Conservation (phyloP, 2,329 filamentous ascomycete genomes). For the Coniella lustricola region DNA sequence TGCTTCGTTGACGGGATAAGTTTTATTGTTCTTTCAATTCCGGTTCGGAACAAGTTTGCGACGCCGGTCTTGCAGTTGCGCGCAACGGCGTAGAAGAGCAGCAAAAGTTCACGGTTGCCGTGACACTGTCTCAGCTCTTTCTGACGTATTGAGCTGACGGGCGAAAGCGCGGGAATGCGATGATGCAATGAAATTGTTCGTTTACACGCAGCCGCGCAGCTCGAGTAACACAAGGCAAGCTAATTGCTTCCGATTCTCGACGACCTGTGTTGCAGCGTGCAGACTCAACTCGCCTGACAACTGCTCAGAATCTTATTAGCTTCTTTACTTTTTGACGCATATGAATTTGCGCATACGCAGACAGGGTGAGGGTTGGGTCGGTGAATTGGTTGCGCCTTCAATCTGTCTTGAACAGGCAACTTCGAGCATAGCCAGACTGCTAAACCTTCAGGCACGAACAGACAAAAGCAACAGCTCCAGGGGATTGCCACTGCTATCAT, state of each 20-base stretch:
- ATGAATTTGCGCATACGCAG: neutral
- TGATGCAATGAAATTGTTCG: constrained; percentile 10
- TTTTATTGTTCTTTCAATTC: neutral
- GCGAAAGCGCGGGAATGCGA: neutral
- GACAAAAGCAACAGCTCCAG: too few relatives aligned
- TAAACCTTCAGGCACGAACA: too few relatives aligned
- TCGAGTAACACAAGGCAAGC: constrained; percentile 5
- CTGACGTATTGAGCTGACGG: neutral
- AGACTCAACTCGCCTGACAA: neutral
- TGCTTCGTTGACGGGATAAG: constrained; percentile 14
- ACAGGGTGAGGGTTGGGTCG: neutral
- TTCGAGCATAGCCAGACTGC: too few relatives aligned
- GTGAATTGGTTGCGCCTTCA: too few relatives aligned
- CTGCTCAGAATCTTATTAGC: neutral
- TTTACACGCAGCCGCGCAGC: constrained; percentile 4
- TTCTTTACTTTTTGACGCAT: neutral
- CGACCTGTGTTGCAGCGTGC: neutral
- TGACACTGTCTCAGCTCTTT: constrained; percentile 1
- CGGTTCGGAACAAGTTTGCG: too few relatives aligned
- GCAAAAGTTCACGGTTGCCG: neutral
- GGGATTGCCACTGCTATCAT: too few relatives aligned
- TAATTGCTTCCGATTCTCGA: neutral
- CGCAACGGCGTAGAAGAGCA: neutral
- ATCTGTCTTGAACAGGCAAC: too few relatives aligned
- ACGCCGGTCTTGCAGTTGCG: too few relatives aligned